These are phyloP conservation scores for Exophiala sideris DNA, from an alignment of 2,329 filamentous ascomycete genomes.

Conservation along the genomic window DNA sequence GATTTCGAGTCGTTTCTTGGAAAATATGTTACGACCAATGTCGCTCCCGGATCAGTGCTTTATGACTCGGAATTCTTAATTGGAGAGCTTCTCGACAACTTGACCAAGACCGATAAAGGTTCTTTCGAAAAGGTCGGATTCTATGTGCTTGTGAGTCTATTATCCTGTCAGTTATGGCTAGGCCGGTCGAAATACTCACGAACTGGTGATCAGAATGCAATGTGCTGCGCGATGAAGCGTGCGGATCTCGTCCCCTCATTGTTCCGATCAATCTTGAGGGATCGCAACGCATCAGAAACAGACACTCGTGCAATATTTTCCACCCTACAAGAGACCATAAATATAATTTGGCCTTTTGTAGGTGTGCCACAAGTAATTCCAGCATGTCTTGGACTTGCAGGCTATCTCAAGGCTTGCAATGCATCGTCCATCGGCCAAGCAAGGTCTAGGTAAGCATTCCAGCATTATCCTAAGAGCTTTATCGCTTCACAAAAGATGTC, in stretches of 20 bases:
- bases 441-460: neutral
- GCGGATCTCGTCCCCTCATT: too few relatives aligned
- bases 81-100: neutral
- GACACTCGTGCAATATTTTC: too few relatives aligned
- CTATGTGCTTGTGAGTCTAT: too few relatives aligned
- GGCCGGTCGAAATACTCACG: too few relatives aligned
- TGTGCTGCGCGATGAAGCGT: too few relatives aligned
- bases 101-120: neutral
- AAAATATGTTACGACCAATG: slow-evolving; percentile 1
- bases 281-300: too few relatives aligned
- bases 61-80: neutral
- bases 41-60: neutral
- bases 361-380: slow-evolving; percentile 1
- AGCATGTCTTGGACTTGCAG: neutral
- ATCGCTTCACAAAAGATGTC: too few relatives aligned
- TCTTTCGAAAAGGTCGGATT: neutral
- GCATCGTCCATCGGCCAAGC: neutral
- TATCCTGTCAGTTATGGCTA: too few relatives aligned
- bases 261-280: too few relatives aligned
- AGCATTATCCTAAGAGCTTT: neutral
- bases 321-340: neutral
- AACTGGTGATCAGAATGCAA: too few relatives aligned
- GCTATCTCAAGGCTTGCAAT: neutral
- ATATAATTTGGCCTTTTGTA: slow-evolving; percentile 1
- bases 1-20: neutral